Evolutionary conservation across 192 early-diverging fungal species (phyloP).

Genomic region (Chytriomyces sp.): DNA sequence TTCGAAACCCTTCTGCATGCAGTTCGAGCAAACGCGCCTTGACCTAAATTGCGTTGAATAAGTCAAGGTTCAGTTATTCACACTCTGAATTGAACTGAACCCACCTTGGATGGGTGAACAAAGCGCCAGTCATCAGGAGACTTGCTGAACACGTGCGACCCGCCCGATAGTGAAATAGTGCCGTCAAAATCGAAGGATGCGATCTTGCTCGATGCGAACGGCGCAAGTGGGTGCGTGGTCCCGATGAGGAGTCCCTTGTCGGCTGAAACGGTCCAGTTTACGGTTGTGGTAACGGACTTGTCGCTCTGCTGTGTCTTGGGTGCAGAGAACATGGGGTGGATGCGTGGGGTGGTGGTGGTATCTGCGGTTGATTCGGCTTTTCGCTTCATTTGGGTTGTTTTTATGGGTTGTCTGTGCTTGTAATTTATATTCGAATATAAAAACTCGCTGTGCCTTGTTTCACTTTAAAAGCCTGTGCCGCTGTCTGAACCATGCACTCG

Average conservation of each 20-base stretch:
- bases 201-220: constrained; percentile 49
- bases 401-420: not conserved
- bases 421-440: too few relatives aligned
- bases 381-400: not conserved
- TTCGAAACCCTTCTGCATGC: constrained; percentile 59
- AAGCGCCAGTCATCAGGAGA: constrained; percentile 82
- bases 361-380: not conserved
- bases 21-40: constrained; percentile 56
- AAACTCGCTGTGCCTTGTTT: too few relatives aligned
- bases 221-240: not conserved
- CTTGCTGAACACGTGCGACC: constrained; percentile 66
- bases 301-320: not conserved
- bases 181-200: constrained; percentile 80
- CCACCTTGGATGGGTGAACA: constrained; percentile 58
- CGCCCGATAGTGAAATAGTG: constrained; percentile 74
- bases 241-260: not conserved
- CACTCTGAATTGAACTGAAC: constrained; percentile 22
- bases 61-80: too few relatives aligned
- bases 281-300: not conserved
- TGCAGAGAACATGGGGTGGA: not conserved
- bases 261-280: not conserved
- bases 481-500: too few relatives aligned
- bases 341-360: not conserved
- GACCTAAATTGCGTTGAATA: too few relatives aligned
- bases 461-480: too few relatives aligned